Percentiles rank a stretch among this genome's conserved stretches.
Evolutionary conservation across 441 rosid genomes (phyloP).

Genomic region (Erodium trifolium): DNA sequence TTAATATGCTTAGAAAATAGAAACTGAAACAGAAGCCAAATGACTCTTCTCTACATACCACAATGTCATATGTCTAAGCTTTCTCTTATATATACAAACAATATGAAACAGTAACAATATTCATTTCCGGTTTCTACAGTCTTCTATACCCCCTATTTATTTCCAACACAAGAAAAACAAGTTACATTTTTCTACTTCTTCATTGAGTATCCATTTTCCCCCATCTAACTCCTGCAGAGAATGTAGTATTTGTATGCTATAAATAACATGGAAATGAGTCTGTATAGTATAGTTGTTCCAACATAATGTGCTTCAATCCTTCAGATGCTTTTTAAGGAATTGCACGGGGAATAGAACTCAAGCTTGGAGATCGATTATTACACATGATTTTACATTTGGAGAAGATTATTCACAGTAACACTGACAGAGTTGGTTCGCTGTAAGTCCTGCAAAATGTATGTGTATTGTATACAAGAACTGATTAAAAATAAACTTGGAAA

Average conservation of each 20-base stretch:
- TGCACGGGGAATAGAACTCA: slow-evolving; percentile 6
- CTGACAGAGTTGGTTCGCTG: background rate
- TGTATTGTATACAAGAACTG: background rate
- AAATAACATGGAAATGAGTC: slow-evolving; percentile 19
- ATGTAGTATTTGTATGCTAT: slow-evolving; percentile 20
- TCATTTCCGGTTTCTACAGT: background rate
- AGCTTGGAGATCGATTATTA: background rate
- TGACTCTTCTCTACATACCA: background rate
- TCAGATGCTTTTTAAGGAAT: slow-evolving; percentile 15
- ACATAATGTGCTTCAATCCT: slow-evolving; percentile 23
- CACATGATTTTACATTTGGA: slow-evolving; percentile 2
- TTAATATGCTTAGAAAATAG: no score
- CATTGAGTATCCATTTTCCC: no score
- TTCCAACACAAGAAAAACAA: background rate
- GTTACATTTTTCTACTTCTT: no score
- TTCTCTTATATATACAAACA: background rate
- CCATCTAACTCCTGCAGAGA: slow-evolving; percentile 9
- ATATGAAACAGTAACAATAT: slow-evolving; percentile 3
- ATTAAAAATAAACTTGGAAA: background rate
- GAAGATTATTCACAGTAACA: slow-evolving; percentile 8
- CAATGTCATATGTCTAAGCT: background rate
- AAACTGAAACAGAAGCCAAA: background rate
- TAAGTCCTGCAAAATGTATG: slow-evolving; percentile 2
- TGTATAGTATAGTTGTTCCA: background rate
- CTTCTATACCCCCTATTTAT: slow-evolving; percentile 17